Percentiles rank a stretch among this genome's conserved stretches.
These are phyloP conservation scores for Globisporangium recalcitrans DNA, from an alignment of 352 stramenopile species.

Conservation along the genomic window DNA sequence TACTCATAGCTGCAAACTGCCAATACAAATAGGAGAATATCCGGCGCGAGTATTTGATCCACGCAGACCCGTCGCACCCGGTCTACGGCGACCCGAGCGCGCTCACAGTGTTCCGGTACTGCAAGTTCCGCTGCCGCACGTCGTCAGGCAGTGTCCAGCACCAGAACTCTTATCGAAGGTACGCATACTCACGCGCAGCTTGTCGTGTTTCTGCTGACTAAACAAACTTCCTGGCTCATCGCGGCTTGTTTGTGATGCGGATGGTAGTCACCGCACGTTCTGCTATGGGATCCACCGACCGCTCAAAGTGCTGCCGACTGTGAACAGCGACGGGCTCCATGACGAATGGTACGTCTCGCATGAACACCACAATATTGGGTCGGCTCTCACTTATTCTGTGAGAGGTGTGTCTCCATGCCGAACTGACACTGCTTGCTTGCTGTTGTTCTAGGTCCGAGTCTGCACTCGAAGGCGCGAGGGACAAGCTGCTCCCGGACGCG, in stretches of 20 bases:
- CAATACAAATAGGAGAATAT: slow-evolving; percentile 39
- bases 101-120: slow-evolving; percentile 70
- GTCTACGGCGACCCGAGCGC: slow-evolving; percentile 50
- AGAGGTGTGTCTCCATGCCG: too few species aligned
- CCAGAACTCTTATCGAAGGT: slow-evolving; percentile 78
- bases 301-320: slow-evolving; percentile 47
- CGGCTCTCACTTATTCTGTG: neutral
- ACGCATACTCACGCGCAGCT: neutral
- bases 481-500: slow-evolving; percentile 23
- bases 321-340: slow-evolving; percentile 60
- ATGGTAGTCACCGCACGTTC: slow-evolving; percentile 38
- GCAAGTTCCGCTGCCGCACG: slow-evolving; percentile 64
- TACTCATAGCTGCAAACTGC: neutral
- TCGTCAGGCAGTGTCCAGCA: slow-evolving; percentile 72
- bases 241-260: neutral
- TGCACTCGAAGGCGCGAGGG: slow-evolving; percentile 21
- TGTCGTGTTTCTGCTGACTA: neutral
- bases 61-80: slow-evolving; percentile 52
- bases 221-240: neutral
- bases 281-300: slow-evolving; percentile 71
- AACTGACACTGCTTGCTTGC: too few species aligned
- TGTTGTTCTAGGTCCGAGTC: slow-evolving; percentile 20
- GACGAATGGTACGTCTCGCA: slow-evolving; percentile 30
- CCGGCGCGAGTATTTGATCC: slow-evolving; percentile 52
- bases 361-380: neutral